Evolutionary conservation across 2,329 filamentous ascomycete genomes (phyloP), one percentile per base, ranked within the genome.

Genomic region (Epichloe amarillans): DNA sequence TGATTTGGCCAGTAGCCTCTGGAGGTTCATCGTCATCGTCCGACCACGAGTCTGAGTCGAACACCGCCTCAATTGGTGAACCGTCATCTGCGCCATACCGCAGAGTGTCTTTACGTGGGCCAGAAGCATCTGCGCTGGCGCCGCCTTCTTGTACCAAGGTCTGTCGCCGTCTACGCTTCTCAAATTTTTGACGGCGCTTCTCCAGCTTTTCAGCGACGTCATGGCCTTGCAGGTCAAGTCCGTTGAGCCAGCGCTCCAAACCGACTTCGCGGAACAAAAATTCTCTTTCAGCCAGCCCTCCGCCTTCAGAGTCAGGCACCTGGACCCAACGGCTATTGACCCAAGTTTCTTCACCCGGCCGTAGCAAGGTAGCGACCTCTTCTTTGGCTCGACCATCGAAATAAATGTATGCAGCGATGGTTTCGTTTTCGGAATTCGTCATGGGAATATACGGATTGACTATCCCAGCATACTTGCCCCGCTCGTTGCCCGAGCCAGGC

Each of bases 311-410:
- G 30, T 90, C 84, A 3, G 91, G 88, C 6, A 98, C 82, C 63
- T 94, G 91, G 47, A 98, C 93, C 93, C 93, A 98, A 60, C 93
- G 79, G 51, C 89, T 96, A 63, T 97, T 98, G 23, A 98, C 94
- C 93, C 93, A 98, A 2, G 93, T 98, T 70, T 98, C 93, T 65
- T 97, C 93, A 23, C 93, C 91, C 12, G 90, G 85, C 50, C 93
- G 79, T 49, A 98, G 74, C 52, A 98, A 73, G 12, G 93, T 98
- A 49, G 93, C 93, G 3, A 98, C 94, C 70, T 98, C 93, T 66
- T 98, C 93, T 67, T 98, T 98, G 54, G 80, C 79, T 55, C 93
- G 78, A 17, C 93, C 93, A 67, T 98, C 93, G 63, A 98, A 98
- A 71, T 98, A 98, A 60, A 98, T 97, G 67, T 98, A 98, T 38